Evolutionary conservation across 345 rosid genomes (phyloP).

Genomic region (Kandelia obovata): DNA sequence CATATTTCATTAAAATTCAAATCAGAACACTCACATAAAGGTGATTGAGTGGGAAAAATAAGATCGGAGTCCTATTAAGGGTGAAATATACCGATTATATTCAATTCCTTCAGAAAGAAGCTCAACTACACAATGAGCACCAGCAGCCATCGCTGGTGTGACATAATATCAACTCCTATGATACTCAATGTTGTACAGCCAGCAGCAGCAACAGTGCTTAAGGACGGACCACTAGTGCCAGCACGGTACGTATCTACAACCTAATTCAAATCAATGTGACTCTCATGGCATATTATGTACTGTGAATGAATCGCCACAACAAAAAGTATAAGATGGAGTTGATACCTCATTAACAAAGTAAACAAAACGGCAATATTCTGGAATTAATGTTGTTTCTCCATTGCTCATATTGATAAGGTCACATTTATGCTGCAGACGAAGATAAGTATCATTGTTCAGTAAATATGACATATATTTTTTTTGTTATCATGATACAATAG

Average conservation of each 20-base stretch:
- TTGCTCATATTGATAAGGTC: constrained; percentile 97
- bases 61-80: constrained; percentile 13
- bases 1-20: constrained; percentile 18
- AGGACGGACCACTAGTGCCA: constrained; percentile 95
- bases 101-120: constrained; percentile 91
- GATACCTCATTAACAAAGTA: constrained; percentile 90
- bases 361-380: constrained; percentile 94
- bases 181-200: constrained; percentile 95
- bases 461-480: not conserved
- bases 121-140: constrained; percentile 79
- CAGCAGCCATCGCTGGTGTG: constrained; percentile 97
- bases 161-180: constrained; percentile 94
- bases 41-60: not conserved
- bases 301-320: constrained; percentile 13
- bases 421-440: constrained; percentile 74
- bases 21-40: constrained; percentile 8
- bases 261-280: constrained; percentile 36
- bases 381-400: constrained; percentile 76
- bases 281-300: constrained; percentile 15
- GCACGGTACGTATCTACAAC: constrained; percentile 90
- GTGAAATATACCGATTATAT: constrained; percentile 66
- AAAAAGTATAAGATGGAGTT: constrained; percentile 18
- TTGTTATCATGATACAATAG: not conserved
- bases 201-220: constrained; percentile 96
- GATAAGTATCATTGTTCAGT: not conserved